phyloP scores from a whole-genome alignment of 225 moss, liverwort and hornwort species.

The Physcomitrium patens region DNA sequence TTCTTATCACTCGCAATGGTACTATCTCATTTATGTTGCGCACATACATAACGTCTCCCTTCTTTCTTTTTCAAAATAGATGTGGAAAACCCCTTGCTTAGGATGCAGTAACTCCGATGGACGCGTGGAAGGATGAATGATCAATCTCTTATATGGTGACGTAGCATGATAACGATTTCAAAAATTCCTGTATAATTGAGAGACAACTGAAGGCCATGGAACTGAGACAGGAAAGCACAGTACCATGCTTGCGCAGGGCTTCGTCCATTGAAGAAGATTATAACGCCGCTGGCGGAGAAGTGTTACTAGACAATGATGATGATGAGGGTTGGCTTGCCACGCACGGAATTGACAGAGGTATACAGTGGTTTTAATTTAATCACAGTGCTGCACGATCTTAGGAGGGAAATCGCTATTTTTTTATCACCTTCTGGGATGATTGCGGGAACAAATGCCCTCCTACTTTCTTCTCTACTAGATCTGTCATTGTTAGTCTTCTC shows the following conservation, averaged over 20 bases:
- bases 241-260: constrained; percentile 99
- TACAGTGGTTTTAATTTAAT: constrained; percentile 5
- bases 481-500: constrained; percentile 6
- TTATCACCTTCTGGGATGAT: constrained; percentile 17
- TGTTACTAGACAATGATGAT: constrained; percentile 80
- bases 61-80: constrained; percentile 6
- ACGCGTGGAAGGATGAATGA: constrained; percentile 6
- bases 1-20: constrained; percentile 98
- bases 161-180: constrained; percentile 8
- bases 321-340: constrained; percentile 98
- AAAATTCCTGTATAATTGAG: constrained; percentile 10
- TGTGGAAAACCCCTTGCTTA: constrained; percentile 19
- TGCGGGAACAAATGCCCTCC: neutral
- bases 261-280: constrained; percentile 91
- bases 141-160: neutral
- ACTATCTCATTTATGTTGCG: constrained; percentile 30
- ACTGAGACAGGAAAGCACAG: constrained; percentile 81
- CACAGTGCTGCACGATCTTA: constrained; percentile 21
- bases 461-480: constrained; percentile 19
- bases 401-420: constrained; percentile 3
- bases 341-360: constrained; percentile 93
- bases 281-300: constrained; percentile 88
- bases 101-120: constrained; percentile 1
- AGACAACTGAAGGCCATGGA: constrained; percentile 28
- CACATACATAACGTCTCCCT: neutral